Evolutionary conservation across 225 moss, liverwort and hornwort species (phyloP).

Genomic region (Rhytidiadelphus loreus): DNA sequence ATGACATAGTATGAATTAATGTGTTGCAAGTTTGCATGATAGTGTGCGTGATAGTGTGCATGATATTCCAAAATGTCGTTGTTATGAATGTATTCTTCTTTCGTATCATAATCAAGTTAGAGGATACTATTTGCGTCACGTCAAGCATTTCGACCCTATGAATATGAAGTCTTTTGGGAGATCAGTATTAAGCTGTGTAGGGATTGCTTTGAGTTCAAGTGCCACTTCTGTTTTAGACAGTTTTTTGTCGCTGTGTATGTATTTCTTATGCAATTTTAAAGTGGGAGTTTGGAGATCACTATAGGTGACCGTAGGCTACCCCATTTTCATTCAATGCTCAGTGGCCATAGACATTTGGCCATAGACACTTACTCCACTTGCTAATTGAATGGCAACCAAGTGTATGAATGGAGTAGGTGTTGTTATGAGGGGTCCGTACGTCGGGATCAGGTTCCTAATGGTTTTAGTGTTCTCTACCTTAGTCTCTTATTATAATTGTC

Average conservation of each 20-base stretch:
- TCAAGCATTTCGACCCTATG: not conserved
- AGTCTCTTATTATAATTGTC: not conserved
- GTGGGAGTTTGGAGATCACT: not conserved
- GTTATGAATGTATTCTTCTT: no score
- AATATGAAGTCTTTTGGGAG: not conserved
- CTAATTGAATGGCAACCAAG: not conserved
- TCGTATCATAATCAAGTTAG: not conserved
- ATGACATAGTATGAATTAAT: not conserved
- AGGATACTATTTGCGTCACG: not conserved
- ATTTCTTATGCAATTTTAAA: not conserved
- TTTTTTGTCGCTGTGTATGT: not conserved
- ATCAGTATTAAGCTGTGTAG: not conserved
- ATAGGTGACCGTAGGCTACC: not conserved
- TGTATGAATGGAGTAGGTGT: not conserved
- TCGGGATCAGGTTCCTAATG: not conserved
- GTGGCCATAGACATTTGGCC: not conserved
- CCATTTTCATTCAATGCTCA: not conserved
- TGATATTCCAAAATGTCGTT: not conserved
- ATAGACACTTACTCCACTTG: not conserved
- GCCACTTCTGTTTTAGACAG: not conserved
- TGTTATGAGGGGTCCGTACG: not conserved
- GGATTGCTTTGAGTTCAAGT: not conserved
- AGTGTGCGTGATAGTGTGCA: not conserved
- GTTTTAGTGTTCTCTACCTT: not conserved
- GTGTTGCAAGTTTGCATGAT: not conserved